These are phyloP conservation scores for Fusarium pseudocircinatum DNA, from an alignment of 2,329 filamentous ascomycete species.

Conservation along the genomic window DNA sequence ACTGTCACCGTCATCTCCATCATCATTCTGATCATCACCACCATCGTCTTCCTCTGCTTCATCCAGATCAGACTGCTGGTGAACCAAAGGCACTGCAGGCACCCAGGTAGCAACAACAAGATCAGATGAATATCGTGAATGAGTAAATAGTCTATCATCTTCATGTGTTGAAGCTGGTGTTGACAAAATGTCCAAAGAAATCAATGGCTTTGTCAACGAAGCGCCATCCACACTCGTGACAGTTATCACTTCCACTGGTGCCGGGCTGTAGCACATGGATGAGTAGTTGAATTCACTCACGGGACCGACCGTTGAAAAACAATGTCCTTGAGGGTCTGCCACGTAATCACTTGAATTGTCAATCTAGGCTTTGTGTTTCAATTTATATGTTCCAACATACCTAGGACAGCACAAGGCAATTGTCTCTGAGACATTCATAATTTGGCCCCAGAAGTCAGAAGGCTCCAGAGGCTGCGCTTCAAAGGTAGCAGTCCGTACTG, in stretches of 20 bases:
- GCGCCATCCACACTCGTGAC: not conserved
- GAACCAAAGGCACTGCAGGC: not conserved
- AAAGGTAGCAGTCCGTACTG: not conserved
- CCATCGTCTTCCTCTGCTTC: not conserved
- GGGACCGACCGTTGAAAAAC: not conserved
- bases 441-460: not conserved
- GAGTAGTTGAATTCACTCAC: not conserved
- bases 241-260: not conserved
- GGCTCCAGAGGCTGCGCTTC: not conserved
- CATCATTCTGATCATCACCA: not conserved
- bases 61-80: not conserved
- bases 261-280: not conserved
- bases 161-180: not conserved
- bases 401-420: conserved; percentile 2
- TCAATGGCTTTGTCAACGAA: not conserved
- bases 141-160: not conserved
- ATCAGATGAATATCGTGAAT: not conserved
- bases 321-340: not conserved
- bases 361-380: accelerated
- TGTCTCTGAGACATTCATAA: not conserved
- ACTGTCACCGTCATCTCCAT: not conserved
- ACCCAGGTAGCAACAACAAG: conserved; percentile 1
- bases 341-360: not conserved
- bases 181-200: not conserved
- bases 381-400: not conserved